phyloP scores from a whole-genome alignment of 1,139 yeast species.

The Ogataea hybrid region DNA sequence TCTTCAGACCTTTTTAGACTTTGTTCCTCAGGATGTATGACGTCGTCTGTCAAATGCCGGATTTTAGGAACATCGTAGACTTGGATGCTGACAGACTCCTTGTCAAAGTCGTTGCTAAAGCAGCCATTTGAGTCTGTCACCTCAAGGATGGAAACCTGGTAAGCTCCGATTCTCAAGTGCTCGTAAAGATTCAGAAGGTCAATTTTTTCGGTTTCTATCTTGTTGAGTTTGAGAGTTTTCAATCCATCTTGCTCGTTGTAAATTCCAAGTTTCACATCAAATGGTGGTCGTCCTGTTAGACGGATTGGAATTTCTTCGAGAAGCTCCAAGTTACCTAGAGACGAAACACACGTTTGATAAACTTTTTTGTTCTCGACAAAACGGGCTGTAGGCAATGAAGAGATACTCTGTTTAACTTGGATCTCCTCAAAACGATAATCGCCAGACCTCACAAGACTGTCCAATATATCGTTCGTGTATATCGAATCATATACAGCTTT shows the following conservation, averaged over 20 bases:
- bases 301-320: conserved; percentile 56
- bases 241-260: conserved; percentile 27
- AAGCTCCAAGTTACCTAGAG: conserved; percentile 31
- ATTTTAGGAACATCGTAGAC: conserved; percentile 74
- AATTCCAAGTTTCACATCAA: conserved; percentile 30
- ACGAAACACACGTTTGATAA: conserved; percentile 57
- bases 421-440: conserved; percentile 36
- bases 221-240: conserved; percentile 19
- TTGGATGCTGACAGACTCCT: conserved; percentile 40
- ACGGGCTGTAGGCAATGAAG: conserved; percentile 55
- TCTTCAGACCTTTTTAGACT: conserved; percentile 16
- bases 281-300: conserved; percentile 65
- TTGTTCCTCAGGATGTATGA: conserved; percentile 21
- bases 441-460: conserved; percentile 27
- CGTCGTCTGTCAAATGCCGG: conserved; percentile 31
- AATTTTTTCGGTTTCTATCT: conserved; percentile 21
- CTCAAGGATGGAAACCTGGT: conserved; percentile 53
- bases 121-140: conserved; percentile 77
- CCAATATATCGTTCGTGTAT: conserved; percentile 51
- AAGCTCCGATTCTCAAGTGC: conserved; percentile 43
- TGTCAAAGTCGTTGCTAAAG: conserved; percentile 39
- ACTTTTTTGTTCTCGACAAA: conserved; percentile 17
- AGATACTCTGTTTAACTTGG: conserved; percentile 56
- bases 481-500: conserved; percentile 63
- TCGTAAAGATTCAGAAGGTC: conserved; percentile 28